These are phyloP conservation scores for Raphanus hybrid DNA, from an alignment of 441 rosid genomes.

Conservation along the genomic window DNA sequence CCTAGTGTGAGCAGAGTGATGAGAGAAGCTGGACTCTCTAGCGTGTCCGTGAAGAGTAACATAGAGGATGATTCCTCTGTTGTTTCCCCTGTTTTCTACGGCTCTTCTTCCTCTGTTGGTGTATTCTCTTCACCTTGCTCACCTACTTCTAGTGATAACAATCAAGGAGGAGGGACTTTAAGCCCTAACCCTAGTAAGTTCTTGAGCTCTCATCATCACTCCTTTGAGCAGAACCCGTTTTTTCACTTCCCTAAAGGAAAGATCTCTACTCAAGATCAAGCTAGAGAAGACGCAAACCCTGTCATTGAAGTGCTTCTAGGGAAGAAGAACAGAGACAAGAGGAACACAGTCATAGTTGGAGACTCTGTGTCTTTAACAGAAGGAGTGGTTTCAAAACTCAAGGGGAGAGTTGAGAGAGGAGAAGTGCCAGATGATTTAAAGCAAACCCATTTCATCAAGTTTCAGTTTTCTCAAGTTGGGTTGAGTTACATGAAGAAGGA, in stretches of 20 bases:
- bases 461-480: conserved; percentile 67
- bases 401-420: conserved; percentile 65
- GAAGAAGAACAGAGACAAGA: conserved; percentile 55
- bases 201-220: conserved; percentile 60
- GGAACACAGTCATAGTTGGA: conserved; percentile 75
- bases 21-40: conserved; percentile 92
- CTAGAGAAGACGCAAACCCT: conserved; percentile 68
- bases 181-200: conserved; percentile 52
- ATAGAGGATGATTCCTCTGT: conserved; percentile 64
- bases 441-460: conserved; percentile 60
- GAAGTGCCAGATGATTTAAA: conserved; percentile 75
- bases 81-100: conserved; percentile 66
- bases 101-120: conserved; percentile 50
- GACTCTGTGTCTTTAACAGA: conserved; percentile 64
- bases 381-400: conserved; percentile 57
- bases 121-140: conserved; percentile 84
- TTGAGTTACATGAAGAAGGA: conserved; percentile 65
- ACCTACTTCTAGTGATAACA: conserved; percentile 60
- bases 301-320: conserved; percentile 71
- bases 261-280: conserved; percentile 44
- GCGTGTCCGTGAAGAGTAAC: conserved; percentile 68
- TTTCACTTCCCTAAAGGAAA: conserved; percentile 57
- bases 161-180: conserved; percentile 45
- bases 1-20: conserved; percentile 92
- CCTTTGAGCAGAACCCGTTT: conserved; percentile 58